Evolutionary conservation across 257 asterid genomes (phyloP).

Genomic region (Penstemon eatonii): DNA sequence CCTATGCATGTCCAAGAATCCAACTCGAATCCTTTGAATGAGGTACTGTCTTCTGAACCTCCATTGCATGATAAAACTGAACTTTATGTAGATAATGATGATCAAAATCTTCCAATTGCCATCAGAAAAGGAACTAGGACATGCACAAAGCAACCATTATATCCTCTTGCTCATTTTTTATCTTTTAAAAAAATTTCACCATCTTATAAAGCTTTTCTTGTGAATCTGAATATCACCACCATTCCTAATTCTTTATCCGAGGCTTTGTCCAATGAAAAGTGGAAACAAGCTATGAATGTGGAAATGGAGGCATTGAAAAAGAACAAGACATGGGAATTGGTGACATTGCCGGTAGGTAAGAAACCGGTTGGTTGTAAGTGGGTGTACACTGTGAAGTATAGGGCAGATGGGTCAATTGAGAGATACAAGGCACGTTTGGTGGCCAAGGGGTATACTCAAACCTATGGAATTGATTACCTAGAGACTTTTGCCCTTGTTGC

Average conservation of each 20-base stretch:
- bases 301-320: not conserved
- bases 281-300: not conserved
- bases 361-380: not conserved
- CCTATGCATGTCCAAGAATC: not conserved
- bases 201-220: not conserved
- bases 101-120: not conserved
- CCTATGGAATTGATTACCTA: too few species aligned
- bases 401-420: not conserved
- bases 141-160: not conserved
- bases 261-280: not conserved
- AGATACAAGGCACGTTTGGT: not conserved
- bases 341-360: not conserved
- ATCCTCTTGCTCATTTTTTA: not conserved
- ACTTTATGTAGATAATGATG: not conserved
- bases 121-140: constrained; percentile 9
- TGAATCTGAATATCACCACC: not conserved
- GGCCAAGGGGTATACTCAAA: not conserved
- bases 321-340: not conserved
- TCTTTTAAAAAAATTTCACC: not conserved
- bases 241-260: not conserved
- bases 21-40: not conserved
- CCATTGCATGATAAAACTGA: not conserved
- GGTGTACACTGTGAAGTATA: not conserved
- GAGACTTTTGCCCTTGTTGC: not conserved
- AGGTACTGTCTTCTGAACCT: constrained; percentile 4